Base-by-base conservation (phyloP, 2,329 filamentous ascomycete species). In the Keithomyces neogunnii region DNA sequence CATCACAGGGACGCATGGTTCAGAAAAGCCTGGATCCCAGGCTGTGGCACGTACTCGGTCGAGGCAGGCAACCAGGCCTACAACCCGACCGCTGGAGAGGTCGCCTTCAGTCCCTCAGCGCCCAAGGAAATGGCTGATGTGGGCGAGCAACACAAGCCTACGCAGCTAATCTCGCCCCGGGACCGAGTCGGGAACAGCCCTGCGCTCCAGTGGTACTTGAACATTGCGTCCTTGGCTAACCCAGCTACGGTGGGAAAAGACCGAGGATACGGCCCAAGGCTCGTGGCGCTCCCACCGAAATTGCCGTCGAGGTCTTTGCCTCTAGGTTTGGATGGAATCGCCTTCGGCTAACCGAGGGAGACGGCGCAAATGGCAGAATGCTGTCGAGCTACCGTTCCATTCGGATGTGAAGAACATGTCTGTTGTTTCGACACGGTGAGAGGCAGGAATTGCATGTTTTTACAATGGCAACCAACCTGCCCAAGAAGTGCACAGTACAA, bases 181-280 rank as follows among this genome's bases (percentile, higher is more conserved):
- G 66, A 75, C 10, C 66, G 74, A 39, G 75, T 46, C 3, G 3
- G 40, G 2, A 11, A 9, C 10, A 51, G 76, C 47, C 49, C 65
- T 3, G 57, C 66, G 2, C 62, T 84, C 4, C 65, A 74, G 56
- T 66, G 73, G 2, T 82, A 75, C 58, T 71, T 85, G 29, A 74
- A 78, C 48, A 74, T 82, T 30, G 77, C 81, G 3, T 73, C 80
- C 0, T 69, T 84, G 52, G 81, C 80, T 11, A 85, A 85, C 56
- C 66, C 85, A 8, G 79, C 81, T 1, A 74, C 73, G 42, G 73
- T 85, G n/a, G 3, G 75, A 82, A 55, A 72, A 77, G 54, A 71
- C 66, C 2, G 49, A 62, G 19, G 60, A 65, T 8, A 59, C 66
- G 10, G 63, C 63, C 0, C 46, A 52, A 65, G 32, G 69, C 71